Base-by-base conservation (phyloP, 129 eudicot genomes). In the Flaveria ramosissima region DNA sequence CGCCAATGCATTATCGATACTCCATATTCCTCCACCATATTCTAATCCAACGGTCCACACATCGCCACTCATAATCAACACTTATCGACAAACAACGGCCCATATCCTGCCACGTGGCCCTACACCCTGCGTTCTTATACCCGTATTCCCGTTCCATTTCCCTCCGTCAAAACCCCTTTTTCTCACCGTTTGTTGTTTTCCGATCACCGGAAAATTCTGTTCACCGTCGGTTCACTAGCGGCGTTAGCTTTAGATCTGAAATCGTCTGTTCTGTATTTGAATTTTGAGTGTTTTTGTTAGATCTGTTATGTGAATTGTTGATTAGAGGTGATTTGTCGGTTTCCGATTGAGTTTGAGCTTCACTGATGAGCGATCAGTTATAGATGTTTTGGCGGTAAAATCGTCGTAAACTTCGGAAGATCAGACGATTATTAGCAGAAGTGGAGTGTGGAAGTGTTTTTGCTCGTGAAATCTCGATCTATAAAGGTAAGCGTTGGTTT, bases 81-180 rank as follows among this genome's bases (percentile, higher is more conserved):
- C 82, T 86, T 89, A 89, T 89, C 93, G 84, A 42, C 43, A 76
- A 72, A 55, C 4, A 70, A 84, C 87, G 88, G 90, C 60, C 77
- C 19, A 13, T 16, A 86, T 53, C 62, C 65, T 0, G 39, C 88
- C 93, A 82, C 90, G 86, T 88, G 86, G 75, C 78, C 17, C 47
- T 17, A 27, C 48, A 50, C 12, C 79, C 77, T 51, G 70, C 78
- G 74, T 84, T 82, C 77, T 82, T 86, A 81, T 86, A 80, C 27
- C 81, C 30, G 70, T 66, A 80, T 17, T 74, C 76, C 62, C 75
- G 26, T 73, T 77, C 66, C 71, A 68, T 72, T 81, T 81, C 70
- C 78, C 68, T 74, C 75, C 53, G 43, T 56, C 48, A 20, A 21
- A 27, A 36, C 57, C 1, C 32, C 30, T 9, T 20, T 61, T 41